Base-by-base conservation (phyloP, 768 basidiomycete species). In the Podaxis sp. region DNA sequence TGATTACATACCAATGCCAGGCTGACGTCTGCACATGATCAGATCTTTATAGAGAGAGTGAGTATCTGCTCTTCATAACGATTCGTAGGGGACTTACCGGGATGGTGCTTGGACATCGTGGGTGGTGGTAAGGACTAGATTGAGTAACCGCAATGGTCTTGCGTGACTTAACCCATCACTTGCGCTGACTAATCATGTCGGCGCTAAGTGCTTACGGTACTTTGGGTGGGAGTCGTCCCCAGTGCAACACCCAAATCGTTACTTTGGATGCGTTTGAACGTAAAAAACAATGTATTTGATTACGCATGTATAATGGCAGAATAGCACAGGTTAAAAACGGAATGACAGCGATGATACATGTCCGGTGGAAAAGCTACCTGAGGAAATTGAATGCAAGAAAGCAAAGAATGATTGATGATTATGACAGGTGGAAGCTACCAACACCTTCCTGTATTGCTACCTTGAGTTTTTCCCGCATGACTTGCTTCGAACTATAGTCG, bases 1-100 rank as follows among this genome's bases (percentile, higher is more conserved):
- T n/a, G n/a, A n/a, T n/a, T n/a, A n/a, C n/a, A n/a, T n/a, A 93
- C 95, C 95, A 59, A 98, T 98, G 64, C 97, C 97, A 67, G 97
- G 90, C 74, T 98, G 95, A 61, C 94, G 89, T 73, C 96, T 83
- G 76, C 96, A 99, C 94, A 98, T 96, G 66, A 99, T 95, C 50
- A 99, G 75, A 87, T 99, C 96, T 95, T 55, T 5, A 52, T 28
- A 44, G 25, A 5, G 11, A 1, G 42, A 7, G 25, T 47, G n/a
- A 63, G 40, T 65, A 54, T 65, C 27, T 52, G 42, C 59, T 57
- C 35, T 13, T 9, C 57, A 14, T 18, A 25, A 13, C 1, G 23
- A 44, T 7, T 44, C 21, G 13, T 16, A 50, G 40, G 32, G 47
- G 14, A 53, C 74, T 48, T 61, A 90, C 90, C 91, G 62, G 92